phyloP scores from a whole-genome alignment of 2,329 filamentous ascomycete genomes.

The Aspergillus sp. region DNA sequence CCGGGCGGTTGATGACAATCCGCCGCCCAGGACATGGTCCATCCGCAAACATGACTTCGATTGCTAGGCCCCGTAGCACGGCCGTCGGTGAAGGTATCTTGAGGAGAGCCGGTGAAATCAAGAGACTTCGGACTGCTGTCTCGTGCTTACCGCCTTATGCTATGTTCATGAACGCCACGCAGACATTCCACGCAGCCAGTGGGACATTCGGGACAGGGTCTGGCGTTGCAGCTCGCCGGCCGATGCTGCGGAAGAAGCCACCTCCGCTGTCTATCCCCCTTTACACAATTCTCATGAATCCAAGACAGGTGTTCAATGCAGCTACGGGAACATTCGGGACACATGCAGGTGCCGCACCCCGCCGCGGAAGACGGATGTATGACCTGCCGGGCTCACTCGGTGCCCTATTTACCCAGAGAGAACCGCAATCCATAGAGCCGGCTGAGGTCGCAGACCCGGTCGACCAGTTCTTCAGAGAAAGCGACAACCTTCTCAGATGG shows the following conservation, averaged over 20 bases:
- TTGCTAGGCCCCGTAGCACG: neutral
- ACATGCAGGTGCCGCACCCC: slow-evolving; percentile 21
- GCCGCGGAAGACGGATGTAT: slow-evolving; percentile 3
- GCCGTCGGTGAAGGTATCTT: neutral
- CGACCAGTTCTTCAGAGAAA: slow-evolving; percentile 22
- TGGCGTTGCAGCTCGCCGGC: slow-evolving; percentile 11
- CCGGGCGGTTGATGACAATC: neutral
- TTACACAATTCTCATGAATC: slow-evolving; percentile 29
- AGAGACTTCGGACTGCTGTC: neutral
- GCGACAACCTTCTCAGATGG: slow-evolving; percentile 31
- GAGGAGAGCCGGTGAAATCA: neutral
- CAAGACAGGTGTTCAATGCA: slow-evolving; percentile 33
- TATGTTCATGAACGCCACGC: neutral
- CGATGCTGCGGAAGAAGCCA: too few relatives aligned
- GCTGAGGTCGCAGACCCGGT: slow-evolving; percentile 14
- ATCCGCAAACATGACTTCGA: neutral
- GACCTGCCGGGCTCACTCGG: slow-evolving; percentile 24
- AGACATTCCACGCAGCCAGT: slow-evolving; percentile 12
- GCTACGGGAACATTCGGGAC: slow-evolving; percentile 43
- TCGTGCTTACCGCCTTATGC: neutral
- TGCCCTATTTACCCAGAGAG: slow-evolving; percentile 19
- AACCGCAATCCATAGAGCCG: neutral
- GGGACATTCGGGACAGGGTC: slow-evolving; percentile 44
- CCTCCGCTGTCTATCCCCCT: neutral
- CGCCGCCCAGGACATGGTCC: neutral